These are phyloP conservation scores for Cryptosporidium xiaoi DNA, from an alignment of 169 alveolate genomes.

Conservation along the genomic window DNA sequence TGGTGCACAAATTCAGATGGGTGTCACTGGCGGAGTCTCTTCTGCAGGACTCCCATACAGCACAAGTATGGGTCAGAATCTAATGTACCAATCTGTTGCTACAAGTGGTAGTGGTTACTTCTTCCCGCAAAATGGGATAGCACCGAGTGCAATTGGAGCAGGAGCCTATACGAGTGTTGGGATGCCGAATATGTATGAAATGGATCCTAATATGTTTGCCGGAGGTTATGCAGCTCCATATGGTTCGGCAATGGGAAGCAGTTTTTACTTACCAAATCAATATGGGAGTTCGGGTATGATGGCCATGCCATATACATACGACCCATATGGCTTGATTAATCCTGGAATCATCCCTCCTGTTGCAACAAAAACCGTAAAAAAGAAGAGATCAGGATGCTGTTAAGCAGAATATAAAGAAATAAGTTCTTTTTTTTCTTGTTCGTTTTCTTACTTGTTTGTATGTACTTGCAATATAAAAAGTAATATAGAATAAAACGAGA, in stretches of 20 bases:
- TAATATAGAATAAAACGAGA: neutral
- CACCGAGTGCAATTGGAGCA: constrained; percentile 33
- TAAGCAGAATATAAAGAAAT: neutral
- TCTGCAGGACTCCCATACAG: constrained; percentile 53
- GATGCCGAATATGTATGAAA: constrained; percentile 71
- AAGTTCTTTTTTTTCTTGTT: neutral
- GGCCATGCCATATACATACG: constrained; percentile 74
- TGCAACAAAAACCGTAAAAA: constrained; percentile 56
- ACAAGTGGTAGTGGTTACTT: constrained; percentile 65
- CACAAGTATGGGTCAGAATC: constrained; percentile 44
- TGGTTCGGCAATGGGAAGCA: constrained; percentile 74
- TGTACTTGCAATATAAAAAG: neutral
- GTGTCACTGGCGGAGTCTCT: constrained; percentile 32
- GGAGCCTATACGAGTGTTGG: constrained; percentile 71
- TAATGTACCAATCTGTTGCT: constrained; percentile 61
- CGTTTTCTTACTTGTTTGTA: no score
- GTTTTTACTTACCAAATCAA: constrained; percentile 66
- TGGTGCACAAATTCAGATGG: constrained; percentile 37
- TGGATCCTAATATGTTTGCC: constrained; percentile 52
- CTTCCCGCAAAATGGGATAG: constrained; percentile 66
- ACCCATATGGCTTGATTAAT: constrained; percentile 73
- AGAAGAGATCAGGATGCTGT: constrained; percentile 72
- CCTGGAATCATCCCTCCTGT: constrained; percentile 75
- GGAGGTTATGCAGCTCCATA: constrained; percentile 68
- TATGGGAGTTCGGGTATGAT: constrained; percentile 42